Base-by-base conservation (phyloP, 2,329 filamentous ascomycete genomes). In the Rhinocladiella mackenziei region DNA sequence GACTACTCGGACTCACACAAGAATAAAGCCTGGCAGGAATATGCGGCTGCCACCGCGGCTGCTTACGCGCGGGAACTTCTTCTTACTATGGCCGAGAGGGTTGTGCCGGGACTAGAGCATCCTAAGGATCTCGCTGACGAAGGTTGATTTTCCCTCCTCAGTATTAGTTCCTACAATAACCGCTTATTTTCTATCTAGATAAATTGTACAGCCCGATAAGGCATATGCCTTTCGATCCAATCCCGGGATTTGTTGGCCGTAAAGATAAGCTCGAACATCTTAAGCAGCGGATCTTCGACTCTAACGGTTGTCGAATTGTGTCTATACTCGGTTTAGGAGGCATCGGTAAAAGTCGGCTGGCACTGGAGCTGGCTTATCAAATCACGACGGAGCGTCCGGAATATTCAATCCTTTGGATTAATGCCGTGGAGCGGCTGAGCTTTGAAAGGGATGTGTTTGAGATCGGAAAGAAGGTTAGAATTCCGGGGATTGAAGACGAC, bases 391-490 rank as follows among this genome's bases (percentile, higher is more conserved):
- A 44, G 34, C 15, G 43, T 22, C 36, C 34, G 13, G 9, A 35
- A 4, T 37, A 20, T 2, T 61, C 50, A 45, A 52, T 61, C 1
- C 59, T 65, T 39, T 65, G 62, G 62, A 43, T 64, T 2, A 38
- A 58, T 39, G 60, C 57, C 2, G 50, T 48, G 8, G 60, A 35
- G 23, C 26, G 10, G 3, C 45, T 53, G 2, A 54, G 54, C 17
- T 56, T 65, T 20, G 53, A 58, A 19, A 41, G 59, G 22, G 47
- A 43, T n/a, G 60, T 58, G 35, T 38, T 45, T n/a, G 43, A 53
- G n/a, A 62, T 65, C 36, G 61, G 60, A 1, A 35, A 57, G 17
- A 38, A 35, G 13, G 25, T 58, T 10, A n/a, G 47, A 8, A 51
- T 63, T 25, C 45, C 54, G 8, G 57, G 53, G 2, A 53, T 51